These are phyloP conservation scores for Gynostemma pentaphyllum DNA, from an alignment of 306 rosid genomes.

Conservation along the genomic window DNA sequence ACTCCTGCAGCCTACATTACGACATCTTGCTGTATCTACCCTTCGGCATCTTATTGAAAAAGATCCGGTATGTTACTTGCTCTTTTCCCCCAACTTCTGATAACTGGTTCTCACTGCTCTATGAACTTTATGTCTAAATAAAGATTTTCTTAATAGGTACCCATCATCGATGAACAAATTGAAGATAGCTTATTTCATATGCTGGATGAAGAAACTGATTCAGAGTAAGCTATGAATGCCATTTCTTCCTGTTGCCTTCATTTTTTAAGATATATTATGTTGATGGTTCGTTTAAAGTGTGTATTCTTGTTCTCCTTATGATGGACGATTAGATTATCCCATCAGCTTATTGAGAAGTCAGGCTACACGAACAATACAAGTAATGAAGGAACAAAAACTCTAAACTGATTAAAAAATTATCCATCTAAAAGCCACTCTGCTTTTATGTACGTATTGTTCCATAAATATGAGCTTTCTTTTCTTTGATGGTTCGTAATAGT, in stretches of 20 bases:
- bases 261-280: not conserved
- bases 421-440: not conserved
- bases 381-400: not conserved
- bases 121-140: not conserved
- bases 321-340: not conserved
- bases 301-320: not conserved
- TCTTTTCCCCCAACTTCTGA: slow-evolving; percentile 10
- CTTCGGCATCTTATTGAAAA: slow-evolving; percentile 91
- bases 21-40: slow-evolving; percentile 93
- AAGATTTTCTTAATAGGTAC: slow-evolving; percentile 45
- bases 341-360: not conserved
- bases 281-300: not conserved
- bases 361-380: not conserved
- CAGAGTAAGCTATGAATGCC: slow-evolving; percentile 49
- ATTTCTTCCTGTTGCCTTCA: not conserved
- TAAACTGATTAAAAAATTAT: not conserved
- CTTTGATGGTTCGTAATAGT: not conserved
- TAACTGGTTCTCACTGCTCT: not conserved
- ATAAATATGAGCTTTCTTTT: not conserved
- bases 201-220: slow-evolving; percentile 98
- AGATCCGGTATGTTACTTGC: slow-evolving; percentile 58
- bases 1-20: slow-evolving; percentile 85
- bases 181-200: slow-evolving; percentile 82
- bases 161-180: slow-evolving; percentile 69
- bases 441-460: not conserved